phyloP scores from a whole-genome alignment of 441 rosid species.

The Geranium incanum region DNA sequence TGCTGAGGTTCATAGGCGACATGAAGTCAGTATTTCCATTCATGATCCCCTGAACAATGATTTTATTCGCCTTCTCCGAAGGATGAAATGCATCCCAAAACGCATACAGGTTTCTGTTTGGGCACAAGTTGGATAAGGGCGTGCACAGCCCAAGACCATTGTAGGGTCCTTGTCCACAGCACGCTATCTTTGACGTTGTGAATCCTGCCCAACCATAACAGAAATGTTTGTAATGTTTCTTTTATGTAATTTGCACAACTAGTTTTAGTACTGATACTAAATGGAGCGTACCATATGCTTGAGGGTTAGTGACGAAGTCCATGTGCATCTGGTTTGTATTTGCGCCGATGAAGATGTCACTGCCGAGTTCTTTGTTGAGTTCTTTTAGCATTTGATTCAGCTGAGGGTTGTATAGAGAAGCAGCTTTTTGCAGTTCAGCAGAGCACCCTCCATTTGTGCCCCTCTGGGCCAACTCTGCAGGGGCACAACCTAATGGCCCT shows the following conservation, averaged over 20 bases:
- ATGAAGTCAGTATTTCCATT: conserved; percentile 20
- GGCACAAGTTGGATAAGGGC: conserved; percentile 36
- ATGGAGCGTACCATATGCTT: neutral
- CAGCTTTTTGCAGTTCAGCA: conserved; percentile 17
- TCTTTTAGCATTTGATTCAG: conserved; percentile 17
- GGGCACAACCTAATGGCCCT: conserved; percentile 22
- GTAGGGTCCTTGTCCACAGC: conserved; percentile 58
- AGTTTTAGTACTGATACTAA: too few relatives aligned
- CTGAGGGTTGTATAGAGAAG: conserved; percentile 19
- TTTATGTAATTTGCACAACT: too few relatives aligned
- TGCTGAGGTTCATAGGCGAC: conserved; percentile 48
- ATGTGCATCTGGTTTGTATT: conserved; percentile 14
- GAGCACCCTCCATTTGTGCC: conserved; percentile 20
- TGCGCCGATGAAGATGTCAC: conserved; percentile 18
- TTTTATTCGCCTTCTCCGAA: conserved; percentile 43
- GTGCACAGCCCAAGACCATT: conserved; percentile 57
- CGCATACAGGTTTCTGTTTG: conserved; percentile 35
- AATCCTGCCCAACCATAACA: conserved; percentile 31
- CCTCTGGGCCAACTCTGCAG: conserved; percentile 11
- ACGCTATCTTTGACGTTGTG: conserved; percentile 41
- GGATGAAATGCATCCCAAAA: conserved; percentile 64
- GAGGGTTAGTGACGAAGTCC: conserved; percentile 22
- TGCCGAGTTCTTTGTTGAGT: conserved; percentile 10
- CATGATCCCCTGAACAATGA: conserved; percentile 38
- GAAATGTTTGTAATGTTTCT: too few relatives aligned